Evolutionary conservation across 2,329 filamentous ascomycete species (phyloP).

Genomic region (Xylaria sp.): DNA sequence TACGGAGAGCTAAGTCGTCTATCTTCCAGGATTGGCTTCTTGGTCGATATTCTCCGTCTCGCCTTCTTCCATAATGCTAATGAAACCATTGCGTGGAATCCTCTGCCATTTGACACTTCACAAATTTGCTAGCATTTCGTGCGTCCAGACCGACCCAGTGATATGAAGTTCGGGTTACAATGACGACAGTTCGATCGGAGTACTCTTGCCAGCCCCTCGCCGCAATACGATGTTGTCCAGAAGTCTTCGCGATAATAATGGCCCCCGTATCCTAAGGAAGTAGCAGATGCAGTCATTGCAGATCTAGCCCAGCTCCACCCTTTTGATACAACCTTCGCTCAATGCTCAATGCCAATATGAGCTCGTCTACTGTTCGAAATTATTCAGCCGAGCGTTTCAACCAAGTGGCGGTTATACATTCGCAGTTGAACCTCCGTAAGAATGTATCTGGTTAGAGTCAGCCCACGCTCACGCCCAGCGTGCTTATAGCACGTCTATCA

Average conservation of each 20-base stretch:
- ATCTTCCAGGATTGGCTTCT: background rate
- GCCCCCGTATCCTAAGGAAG: background rate
- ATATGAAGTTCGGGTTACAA: background rate
- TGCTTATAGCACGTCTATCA: background rate
- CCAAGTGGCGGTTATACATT: constrained; percentile 23
- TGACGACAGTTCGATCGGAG: background rate
- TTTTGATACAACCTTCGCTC: background rate
- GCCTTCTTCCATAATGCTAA: background rate
- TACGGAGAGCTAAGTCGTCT: background rate
- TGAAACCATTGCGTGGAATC: constrained; percentile 1
- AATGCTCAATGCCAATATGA: background rate
- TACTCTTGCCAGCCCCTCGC: background rate
- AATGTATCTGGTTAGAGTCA: constrained; percentile 34
- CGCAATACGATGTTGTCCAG: background rate
- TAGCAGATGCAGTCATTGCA: background rate
- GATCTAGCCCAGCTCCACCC: background rate
- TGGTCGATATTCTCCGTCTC: background rate
- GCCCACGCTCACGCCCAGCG: background rate
- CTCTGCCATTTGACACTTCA: background rate
- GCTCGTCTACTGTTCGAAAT: background rate
- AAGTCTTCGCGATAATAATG: background rate
- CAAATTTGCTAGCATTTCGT: background rate
- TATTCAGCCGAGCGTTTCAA: background rate
- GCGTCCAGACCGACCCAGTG: background rate
- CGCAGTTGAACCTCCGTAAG: constrained; percentile 35